A percentile compares a stretch with the other conserved stretches of the same genome.
phyloP scores from a whole-genome alignment of 768 basidiomycete species.

The Pulveroboletus sp. region DNA sequence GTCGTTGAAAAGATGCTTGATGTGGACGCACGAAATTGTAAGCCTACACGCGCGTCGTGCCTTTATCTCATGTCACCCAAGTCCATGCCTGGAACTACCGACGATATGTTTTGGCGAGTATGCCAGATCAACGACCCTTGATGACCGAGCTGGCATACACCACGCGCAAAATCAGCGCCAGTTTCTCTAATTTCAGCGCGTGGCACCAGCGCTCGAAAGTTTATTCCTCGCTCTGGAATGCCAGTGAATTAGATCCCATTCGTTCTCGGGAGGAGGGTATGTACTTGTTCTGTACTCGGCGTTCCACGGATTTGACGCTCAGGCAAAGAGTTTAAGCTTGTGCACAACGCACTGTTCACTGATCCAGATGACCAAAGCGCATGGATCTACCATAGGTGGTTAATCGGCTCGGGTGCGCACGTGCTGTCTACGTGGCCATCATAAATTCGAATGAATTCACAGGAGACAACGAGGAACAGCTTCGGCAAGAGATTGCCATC shows the following conservation, averaged over 20 bases:
- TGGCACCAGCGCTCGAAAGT: slow-evolving; percentile 97
- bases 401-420: slow-evolving; percentile 71
- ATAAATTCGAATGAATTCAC: background rate
- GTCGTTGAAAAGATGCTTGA: slow-evolving; percentile 93
- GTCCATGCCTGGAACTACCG: slow-evolving; percentile 97
- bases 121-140: slow-evolving; percentile 56
- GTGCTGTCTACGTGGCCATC: background rate
- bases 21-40: slow-evolving; percentile 90
- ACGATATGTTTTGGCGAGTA: slow-evolving; percentile 74
- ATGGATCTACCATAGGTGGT: slow-evolving; percentile 99
- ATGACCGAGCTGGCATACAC: slow-evolving; percentile 83
- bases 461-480: slow-evolving; percentile 58
- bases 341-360: slow-evolving; percentile 93
- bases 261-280: slow-evolving; percentile 70
- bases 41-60: slow-evolving; percentile 24
- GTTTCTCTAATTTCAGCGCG: slow-evolving; percentile 97
- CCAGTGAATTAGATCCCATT: slow-evolving; percentile 47
- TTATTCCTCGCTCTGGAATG: slow-evolving; percentile 61
- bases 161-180: slow-evolving; percentile 84
- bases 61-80: slow-evolving; percentile 33
- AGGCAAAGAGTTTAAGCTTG: slow-evolving; percentile 80
- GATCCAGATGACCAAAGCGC: slow-evolving; percentile 96
- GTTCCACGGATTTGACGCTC: background rate
- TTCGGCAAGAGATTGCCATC: slow-evolving; percentile 72
- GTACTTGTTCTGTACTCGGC: slow-evolving; percentile 10